Evolutionary conservation across 768 basidiomycete species (phyloP).

Genomic region (Lentinula sp.): DNA sequence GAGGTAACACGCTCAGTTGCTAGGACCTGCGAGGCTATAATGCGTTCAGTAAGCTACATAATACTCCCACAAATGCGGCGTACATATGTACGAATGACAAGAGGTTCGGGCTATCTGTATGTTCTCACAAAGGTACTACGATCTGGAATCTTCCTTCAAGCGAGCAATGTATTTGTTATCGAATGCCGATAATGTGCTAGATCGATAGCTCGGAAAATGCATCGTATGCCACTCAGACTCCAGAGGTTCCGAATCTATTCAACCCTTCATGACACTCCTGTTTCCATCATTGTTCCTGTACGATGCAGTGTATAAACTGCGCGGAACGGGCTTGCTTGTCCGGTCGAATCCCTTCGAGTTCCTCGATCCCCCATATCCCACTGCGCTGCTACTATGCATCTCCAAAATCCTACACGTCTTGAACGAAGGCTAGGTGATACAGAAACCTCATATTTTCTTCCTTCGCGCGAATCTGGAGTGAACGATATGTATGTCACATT

Average conservation of each 20-base stretch:
- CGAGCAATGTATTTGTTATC: not conserved
- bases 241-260: not conserved
- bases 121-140: too few relatives aligned
- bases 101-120: too few relatives aligned
- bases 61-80: too few relatives aligned
- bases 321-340: not conserved
- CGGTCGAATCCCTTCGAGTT: not conserved
- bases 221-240: not conserved
- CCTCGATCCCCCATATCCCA: not conserved
- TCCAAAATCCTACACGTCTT: not conserved
- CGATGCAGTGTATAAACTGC: not conserved
- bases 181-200: not conserved
- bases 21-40: too few relatives aligned
- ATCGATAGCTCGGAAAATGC: not conserved
- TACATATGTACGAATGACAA: too few relatives aligned
- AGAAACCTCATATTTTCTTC: conserved; percentile 76
- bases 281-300: not conserved
- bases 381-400: not conserved
- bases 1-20: too few relatives aligned
- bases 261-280: not conserved
- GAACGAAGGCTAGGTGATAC: conserved; percentile 67
- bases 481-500: conserved; percentile 70
- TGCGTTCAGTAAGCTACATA: too few relatives aligned
- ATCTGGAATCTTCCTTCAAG: not conserved
- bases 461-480: conserved; percentile 70